Conservation (phyloP, 805 yeast genomes). For the Suhomyces prunicola region DNA sequence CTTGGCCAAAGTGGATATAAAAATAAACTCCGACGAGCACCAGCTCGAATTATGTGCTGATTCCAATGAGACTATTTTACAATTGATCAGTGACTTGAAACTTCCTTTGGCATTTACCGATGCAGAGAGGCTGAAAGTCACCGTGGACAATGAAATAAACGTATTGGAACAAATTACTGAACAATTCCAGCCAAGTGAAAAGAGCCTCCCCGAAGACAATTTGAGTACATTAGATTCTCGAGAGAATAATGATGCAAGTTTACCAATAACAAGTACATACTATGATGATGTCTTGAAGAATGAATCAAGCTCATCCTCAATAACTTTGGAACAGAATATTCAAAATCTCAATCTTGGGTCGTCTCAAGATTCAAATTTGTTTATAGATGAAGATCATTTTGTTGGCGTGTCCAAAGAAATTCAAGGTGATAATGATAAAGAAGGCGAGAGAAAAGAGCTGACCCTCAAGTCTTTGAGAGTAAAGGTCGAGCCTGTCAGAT, state of each 20-base stretch:
- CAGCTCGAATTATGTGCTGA: conserved; percentile 74
- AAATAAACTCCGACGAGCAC: conserved; percentile 46
- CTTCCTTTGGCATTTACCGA: conserved; percentile 60
- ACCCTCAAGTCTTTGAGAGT: neutral
- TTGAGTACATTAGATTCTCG: neutral
- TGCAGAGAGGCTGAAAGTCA: conserved; percentile 54
- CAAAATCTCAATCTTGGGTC: conserved; percentile 16
- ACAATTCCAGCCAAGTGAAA: conserved; percentile 17
- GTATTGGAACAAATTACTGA: conserved; percentile 36
- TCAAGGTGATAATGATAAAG: neutral
- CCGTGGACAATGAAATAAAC: conserved; percentile 31
- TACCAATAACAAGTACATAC: neutral
- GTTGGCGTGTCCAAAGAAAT: neutral
- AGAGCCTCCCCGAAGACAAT: neutral
- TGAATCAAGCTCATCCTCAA: conserved; percentile 4
- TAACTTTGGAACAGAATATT: conserved; percentile 20
- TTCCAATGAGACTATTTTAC: conserved; percentile 69
- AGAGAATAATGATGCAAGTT: neutral
- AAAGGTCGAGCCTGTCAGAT: conserved; percentile 19
- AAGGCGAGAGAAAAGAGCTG: neutral
- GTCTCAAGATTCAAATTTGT: conserved; percentile 4
- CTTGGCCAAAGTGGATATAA: conserved; percentile 38
- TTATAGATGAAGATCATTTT: conserved; percentile 29
- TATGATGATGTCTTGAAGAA: neutral
- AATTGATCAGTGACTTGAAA: conserved; percentile 67